A percentile compares a stretch with the other conserved stretches of the same genome.
Evolutionary conservation across 2,329 filamentous ascomycete species (phyloP).

Genomic region (Diplodia corticola): DNA sequence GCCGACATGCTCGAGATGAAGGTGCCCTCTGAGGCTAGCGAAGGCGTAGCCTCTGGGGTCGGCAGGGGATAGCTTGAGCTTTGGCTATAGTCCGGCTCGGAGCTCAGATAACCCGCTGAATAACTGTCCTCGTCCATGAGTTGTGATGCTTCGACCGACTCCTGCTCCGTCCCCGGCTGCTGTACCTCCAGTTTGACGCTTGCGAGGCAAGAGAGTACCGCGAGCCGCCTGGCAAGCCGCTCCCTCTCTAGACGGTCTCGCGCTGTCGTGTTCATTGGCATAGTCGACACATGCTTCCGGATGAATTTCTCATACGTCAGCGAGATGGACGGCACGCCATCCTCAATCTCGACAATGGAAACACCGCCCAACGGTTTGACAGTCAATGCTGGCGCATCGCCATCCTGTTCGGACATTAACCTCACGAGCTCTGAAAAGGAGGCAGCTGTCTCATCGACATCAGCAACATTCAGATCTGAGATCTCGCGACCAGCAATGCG

Average conservation of each 20-base stretch:
- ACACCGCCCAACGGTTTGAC: slow-evolving; percentile 17
- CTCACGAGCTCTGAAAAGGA: slow-evolving; percentile 29
- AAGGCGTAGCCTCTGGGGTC: slow-evolving; percentile 28
- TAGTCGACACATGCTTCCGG: slow-evolving; percentile 34
- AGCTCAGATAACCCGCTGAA: not conserved
- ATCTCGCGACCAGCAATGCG: not conserved
- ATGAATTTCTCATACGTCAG: slow-evolving; percentile 37
- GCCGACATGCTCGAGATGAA: slow-evolving; percentile 4
- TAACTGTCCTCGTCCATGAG: slow-evolving; percentile 24
- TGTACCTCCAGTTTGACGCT: slow-evolving; percentile 28
- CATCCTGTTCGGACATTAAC: not conserved
- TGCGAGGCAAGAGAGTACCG: slow-evolving; percentile 42
- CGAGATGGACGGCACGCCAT: slow-evolving; percentile 27
- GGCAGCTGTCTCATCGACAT: slow-evolving; percentile 36
- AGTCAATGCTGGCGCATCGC: not conserved
- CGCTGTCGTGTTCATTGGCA: slow-evolving; percentile 31
- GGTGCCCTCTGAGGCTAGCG: slow-evolving; percentile 24
- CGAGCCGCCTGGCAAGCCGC: slow-evolving; percentile 35
- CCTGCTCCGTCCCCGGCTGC: slow-evolving; percentile 10
- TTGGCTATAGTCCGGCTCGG: slow-evolving; percentile 7
- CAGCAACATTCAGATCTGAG: slow-evolving; percentile 26
- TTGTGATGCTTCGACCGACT: slow-evolving; percentile 6
- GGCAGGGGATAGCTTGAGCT: slow-evolving; percentile 19
- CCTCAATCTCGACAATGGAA: not conserved
- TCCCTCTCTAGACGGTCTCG: slow-evolving; percentile 35